Conservation (phyloP, 257 asterid species). For the Linaria vulgaris region DNA sequence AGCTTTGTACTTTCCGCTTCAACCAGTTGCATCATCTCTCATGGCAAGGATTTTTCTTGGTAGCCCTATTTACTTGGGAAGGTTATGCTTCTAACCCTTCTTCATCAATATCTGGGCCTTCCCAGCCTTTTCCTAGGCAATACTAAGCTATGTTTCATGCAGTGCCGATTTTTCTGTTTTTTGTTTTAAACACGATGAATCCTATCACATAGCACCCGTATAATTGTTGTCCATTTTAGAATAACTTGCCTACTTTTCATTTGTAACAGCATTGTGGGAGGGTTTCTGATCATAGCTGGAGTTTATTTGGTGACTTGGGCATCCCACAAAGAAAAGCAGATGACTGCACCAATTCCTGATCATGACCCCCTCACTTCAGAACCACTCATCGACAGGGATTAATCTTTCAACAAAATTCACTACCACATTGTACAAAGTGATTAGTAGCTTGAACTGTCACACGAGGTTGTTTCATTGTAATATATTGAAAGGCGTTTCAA, state of each 20-base stretch:
- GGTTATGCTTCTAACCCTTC: conserved; percentile 41
- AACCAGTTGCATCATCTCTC: conserved; percentile 85
- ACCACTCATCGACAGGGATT: conserved; percentile 25
- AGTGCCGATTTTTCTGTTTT: too few relatives aligned
- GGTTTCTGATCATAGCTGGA: conserved; percentile 73
- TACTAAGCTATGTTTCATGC: too few relatives aligned
- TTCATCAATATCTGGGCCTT: background rate
- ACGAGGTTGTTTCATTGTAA: too few relatives aligned
- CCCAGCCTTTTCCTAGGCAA: too few relatives aligned
- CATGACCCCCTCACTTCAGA: conserved; percentile 43
- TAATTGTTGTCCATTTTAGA: background rate
- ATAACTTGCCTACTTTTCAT: conserved; percentile 13
- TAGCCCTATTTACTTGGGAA: conserved; percentile 91
- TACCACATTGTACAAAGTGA: conserved; percentile 48
- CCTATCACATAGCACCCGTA: too few relatives aligned
- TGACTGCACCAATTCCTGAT: conserved; percentile 30
- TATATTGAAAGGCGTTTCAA: too few relatives aligned
- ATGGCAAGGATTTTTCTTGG: conserved; percentile 82
- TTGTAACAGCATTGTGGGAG: conserved; percentile 76
- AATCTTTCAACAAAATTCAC: conserved; percentile 16
- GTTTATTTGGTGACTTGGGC: conserved; percentile 97
- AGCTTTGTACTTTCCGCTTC: conserved; percentile 86
- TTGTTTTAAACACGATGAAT: too few relatives aligned
- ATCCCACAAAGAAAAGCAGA: conserved; percentile 56
- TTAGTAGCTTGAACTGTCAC: too few relatives aligned